Conservation (phyloP, 176 grass and related monocot species). For the Microstegium vimineum region DNA sequence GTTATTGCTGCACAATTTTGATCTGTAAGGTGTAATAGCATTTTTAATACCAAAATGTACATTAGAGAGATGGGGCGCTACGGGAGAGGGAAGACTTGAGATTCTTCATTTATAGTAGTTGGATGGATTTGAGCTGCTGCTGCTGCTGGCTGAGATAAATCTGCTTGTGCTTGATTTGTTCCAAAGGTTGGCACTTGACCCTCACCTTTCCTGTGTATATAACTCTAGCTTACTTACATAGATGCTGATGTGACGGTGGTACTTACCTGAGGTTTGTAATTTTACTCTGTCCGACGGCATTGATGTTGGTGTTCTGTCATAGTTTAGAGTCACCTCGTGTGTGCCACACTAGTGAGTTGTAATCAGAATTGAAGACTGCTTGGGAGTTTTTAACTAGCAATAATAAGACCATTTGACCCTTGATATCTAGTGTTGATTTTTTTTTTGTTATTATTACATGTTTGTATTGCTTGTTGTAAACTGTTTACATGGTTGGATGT, state of each 20-base stretch:
- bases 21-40: slow-evolving; percentile 60
- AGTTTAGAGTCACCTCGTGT: neutral
- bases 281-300: neutral
- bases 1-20: slow-evolving; percentile 64
- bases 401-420: neutral
- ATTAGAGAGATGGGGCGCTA: slow-evolving; percentile 33
- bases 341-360: neutral
- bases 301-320: neutral
- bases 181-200: slow-evolving; percentile 18
- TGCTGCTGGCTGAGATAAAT: slow-evolving; percentile 22
- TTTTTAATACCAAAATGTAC: slow-evolving; percentile 58
- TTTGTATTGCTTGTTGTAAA: neutral
- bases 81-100: slow-evolving; percentile 24
- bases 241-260: slow-evolving; percentile 10
- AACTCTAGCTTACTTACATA: slow-evolving; percentile 40
- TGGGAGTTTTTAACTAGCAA: slow-evolving; percentile 17
- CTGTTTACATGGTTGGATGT: neutral
- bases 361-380: neutral
- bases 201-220: slow-evolving; percentile 29
- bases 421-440: neutral
- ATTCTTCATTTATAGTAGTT: slow-evolving; percentile 67
- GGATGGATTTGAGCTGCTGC: slow-evolving; percentile 36
- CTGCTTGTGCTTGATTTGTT: slow-evolving; percentile 46
- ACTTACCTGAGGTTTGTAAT: slow-evolving; percentile 20
- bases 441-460: neutral